phyloP scores from a whole-genome alignment of 768 basidiomycete genomes.

The Trichaptum fuscoviolaceum region DNA sequence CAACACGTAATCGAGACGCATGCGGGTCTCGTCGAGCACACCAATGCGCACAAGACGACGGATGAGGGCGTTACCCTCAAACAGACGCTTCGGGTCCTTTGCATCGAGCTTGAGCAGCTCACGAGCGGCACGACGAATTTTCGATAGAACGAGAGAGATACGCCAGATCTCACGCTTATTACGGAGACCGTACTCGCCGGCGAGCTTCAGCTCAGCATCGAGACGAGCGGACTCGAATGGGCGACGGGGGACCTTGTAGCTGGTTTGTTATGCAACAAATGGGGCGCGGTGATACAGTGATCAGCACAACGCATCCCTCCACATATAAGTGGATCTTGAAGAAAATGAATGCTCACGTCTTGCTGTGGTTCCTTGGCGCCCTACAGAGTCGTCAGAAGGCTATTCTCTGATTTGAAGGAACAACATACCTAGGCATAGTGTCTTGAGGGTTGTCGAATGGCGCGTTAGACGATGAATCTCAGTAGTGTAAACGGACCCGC shows the following conservation, averaged over 20 bases:
- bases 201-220: conserved; percentile 99
- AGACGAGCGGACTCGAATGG: conserved; percentile 97
- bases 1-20: conserved; percentile 99
- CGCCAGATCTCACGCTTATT: conserved; percentile 99
- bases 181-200: conserved; percentile 99
- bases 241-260: conserved; percentile 98
- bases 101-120: conserved; percentile 99
- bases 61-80: conserved; percentile 98
- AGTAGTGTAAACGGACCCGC: conserved; percentile 5
- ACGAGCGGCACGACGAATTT: conserved; percentile 99
- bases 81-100: conserved; percentile 99
- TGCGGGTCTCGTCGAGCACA: conserved; percentile 97
- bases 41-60: conserved; percentile 97
- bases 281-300: conserved; percentile 52
- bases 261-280: conserved; percentile 46
- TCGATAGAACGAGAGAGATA: conserved; percentile 95
- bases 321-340: conserved; percentile 61
- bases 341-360: conserved; percentile 74
- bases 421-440: conserved; percentile 80
- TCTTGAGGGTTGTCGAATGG: conserved; percentile 48
- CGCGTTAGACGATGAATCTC: conserved; percentile 19
- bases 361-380: conserved; percentile 89
- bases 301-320: conserved; percentile 65
- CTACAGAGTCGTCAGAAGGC: conserved; percentile 35
- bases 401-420: conserved; percentile 5